Evolutionary conservation across 805 yeast genomes (phyloP).

Genomic region (Saccharomycopsis lassenensis): DNA sequence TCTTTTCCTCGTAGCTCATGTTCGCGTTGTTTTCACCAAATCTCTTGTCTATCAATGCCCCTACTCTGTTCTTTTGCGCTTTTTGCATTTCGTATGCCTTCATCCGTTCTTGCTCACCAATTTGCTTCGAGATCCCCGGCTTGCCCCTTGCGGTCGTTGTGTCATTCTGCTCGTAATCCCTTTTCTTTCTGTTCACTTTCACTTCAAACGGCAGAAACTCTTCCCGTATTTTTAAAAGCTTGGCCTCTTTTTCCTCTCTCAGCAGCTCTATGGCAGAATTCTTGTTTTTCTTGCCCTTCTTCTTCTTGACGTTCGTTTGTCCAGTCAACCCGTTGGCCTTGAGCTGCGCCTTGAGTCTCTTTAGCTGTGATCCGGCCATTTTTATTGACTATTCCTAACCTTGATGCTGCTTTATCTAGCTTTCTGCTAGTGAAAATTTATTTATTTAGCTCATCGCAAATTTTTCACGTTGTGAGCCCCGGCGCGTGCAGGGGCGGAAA

Average conservation of each 20-base stretch:
- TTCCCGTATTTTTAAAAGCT: constrained; percentile 53
- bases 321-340: constrained; percentile 80
- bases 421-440: too few relatives aligned
- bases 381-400: too few relatives aligned
- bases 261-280: constrained; percentile 54
- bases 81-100: constrained; percentile 55
- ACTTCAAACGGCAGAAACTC: constrained; percentile 88
- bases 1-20: constrained; percentile 80
- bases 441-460: too few relatives aligned
- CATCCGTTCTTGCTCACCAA: constrained; percentile 54
- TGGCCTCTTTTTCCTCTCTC: constrained; percentile 52
- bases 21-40: constrained; percentile 77
- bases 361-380: constrained; percentile 86
- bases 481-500: too few relatives aligned
- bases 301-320: constrained; percentile 58
- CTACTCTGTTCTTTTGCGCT: constrained; percentile 56
- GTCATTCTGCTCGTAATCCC: constrained; percentile 32
- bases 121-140: constrained; percentile 60
- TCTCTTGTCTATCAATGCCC: constrained; percentile 74
- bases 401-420: neutral
- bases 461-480: too few relatives aligned
- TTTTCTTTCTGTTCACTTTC: constrained; percentile 56
- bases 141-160: constrained; percentile 31
- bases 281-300: constrained; percentile 30
- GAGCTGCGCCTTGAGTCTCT: constrained; percentile 66